Percentiles rank a stretch among this genome's conserved stretches.
Conservation (phyloP, 768 basidiomycete species). For the Termitomyces sp. region DNA sequence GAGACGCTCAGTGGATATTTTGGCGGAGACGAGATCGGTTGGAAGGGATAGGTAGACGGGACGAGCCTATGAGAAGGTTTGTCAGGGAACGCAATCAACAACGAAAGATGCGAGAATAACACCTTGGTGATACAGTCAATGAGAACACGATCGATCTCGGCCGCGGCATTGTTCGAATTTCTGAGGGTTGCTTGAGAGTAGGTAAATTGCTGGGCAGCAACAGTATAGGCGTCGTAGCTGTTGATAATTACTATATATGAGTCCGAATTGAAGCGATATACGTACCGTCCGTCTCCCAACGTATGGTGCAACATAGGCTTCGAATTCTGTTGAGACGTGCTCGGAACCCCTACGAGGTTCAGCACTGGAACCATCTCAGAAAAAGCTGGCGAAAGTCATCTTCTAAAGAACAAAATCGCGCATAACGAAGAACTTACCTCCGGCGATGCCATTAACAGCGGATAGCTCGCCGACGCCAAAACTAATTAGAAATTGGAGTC, state of each 20-base stretch:
- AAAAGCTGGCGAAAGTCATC: conserved; percentile 44
- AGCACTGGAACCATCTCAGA: conserved; percentile 89
- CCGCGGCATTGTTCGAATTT: conserved; percentile 47
- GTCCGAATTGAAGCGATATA: neutral
- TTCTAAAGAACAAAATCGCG: conserved; percentile 10
- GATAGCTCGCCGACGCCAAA: conserved; percentile 95
- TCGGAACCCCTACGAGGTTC: conserved; percentile 66
- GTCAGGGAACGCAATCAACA: neutral
- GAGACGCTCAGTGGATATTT: conserved; percentile 63
- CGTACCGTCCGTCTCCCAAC: conserved; percentile 11
- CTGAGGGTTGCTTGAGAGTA: conserved; percentile 58
- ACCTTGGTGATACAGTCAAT: conserved; percentile 59
- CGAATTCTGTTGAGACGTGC: conserved; percentile 10
- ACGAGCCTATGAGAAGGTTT: conserved; percentile 44
- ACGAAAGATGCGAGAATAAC: neutral
- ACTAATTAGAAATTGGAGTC: conserved; percentile 22
- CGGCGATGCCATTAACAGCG: conserved; percentile 81
- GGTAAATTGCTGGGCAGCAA: conserved; percentile 73
- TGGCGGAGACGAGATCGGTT: conserved; percentile 69
- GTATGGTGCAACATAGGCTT: conserved; percentile 15
- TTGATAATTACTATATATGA: too few relatives aligned
- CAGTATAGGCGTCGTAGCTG: conserved; percentile 76
- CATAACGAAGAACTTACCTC: conserved; percentile 27
- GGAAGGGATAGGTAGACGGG: conserved; percentile 88
- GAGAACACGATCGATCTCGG: conserved; percentile 76